Conservation (phyloP, 495 filamentous ascomycete species). For the Penicillium diatomitis region DNA sequence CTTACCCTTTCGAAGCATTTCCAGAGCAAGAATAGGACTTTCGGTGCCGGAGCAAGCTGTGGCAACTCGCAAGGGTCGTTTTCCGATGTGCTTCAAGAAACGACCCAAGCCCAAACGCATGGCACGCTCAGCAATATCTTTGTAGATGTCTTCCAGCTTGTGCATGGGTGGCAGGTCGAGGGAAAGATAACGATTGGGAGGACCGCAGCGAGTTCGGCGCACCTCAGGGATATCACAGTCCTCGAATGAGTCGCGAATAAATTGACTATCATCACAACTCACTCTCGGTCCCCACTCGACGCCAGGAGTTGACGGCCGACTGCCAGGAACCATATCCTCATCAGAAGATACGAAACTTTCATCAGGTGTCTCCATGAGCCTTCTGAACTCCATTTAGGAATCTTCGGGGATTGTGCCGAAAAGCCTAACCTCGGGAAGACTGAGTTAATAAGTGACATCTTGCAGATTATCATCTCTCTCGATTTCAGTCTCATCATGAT, state of each 20-base stretch:
- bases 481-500: background rate
- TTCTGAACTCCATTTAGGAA: no score
- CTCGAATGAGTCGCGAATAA: no score
- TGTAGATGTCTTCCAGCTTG: slow-evolving; percentile 41
- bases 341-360: no score
- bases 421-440: no score
- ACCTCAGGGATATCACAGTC: slow-evolving; percentile 7
- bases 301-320: no score
- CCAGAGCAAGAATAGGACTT: slow-evolving; percentile 60
- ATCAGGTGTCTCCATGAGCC: no score
- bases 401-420: no score
- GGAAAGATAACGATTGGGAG: slow-evolving; percentile 13
- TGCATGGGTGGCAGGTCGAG: slow-evolving; percentile 35
- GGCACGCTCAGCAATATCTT: slow-evolving; percentile 34
- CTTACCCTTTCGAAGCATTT: slow-evolving; percentile 40
- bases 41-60: slow-evolving; percentile 85
- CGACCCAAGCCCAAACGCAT: slow-evolving; percentile 23
- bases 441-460: no score
- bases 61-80: slow-evolving; percentile 48
- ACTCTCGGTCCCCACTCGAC: no score
- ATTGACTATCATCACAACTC: no score
- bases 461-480: no score
- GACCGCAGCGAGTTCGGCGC: background rate
- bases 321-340: no score
- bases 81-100: slow-evolving; percentile 28